A percentile compares a stretch with the other conserved stretches of the same genome.
These are phyloP conservation scores for Solanum appendiculatum DNA, from an alignment of 257 asterid genomes.

Conservation along the genomic window DNA sequence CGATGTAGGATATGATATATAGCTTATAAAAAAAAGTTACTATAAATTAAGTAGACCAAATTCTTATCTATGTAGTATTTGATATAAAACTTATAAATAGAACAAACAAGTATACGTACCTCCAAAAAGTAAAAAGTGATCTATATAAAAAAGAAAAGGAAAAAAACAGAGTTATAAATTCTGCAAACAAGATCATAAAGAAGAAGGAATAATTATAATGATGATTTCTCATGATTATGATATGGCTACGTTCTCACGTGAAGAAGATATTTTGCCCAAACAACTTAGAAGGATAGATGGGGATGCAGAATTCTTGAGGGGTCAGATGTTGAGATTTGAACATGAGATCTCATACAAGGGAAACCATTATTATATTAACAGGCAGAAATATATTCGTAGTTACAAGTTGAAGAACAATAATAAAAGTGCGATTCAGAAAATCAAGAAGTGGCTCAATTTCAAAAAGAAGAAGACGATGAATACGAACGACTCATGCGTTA, in stretches of 20 bases:
- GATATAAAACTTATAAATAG: neutral
- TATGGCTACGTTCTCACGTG: neutral
- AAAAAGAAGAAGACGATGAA: neutral
- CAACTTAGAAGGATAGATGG: neutral
- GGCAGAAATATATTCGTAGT: neutral
- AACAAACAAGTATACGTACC: neutral
- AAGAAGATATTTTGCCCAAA: neutral
- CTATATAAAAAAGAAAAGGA: too few relatives aligned
- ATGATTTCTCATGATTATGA: too few relatives aligned
- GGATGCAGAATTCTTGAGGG: neutral
- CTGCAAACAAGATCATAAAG: neutral
- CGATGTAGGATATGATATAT: neutral
- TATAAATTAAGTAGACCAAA: too few relatives aligned
- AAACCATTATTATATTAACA: neutral
- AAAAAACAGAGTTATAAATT: neutral
- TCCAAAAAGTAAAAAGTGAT: neutral
- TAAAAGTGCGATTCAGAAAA: neutral
- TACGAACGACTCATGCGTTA: neutral
- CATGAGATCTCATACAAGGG: neutral
- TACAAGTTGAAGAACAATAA: neutral
- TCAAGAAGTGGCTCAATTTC: neutral
- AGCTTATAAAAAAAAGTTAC: neutral
- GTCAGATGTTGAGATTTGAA: neutral
- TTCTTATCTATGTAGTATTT: too few relatives aligned
- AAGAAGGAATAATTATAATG: too few relatives aligned